Conservation (phyloP, 2,329 filamentous ascomycete species). For the Verticillium isaacii region DNA sequence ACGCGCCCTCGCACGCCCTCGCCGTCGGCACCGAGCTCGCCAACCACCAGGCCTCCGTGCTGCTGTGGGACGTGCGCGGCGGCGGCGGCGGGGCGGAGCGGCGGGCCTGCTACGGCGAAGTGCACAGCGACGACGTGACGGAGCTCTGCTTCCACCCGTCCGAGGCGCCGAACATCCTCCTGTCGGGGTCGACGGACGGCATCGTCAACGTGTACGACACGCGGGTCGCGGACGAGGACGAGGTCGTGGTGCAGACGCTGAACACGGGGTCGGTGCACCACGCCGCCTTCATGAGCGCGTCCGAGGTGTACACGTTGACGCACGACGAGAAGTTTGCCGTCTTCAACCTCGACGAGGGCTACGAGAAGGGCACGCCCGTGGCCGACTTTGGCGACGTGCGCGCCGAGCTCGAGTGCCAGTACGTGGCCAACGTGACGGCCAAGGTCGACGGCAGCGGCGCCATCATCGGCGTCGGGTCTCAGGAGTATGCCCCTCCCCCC, state of each 20-base stretch:
- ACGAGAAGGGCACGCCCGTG: constrained; percentile 52
- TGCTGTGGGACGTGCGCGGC: constrained; percentile 58
- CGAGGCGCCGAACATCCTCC: constrained; percentile 50
- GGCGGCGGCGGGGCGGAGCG: constrained; percentile 39
- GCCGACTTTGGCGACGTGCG: constrained; percentile 66
- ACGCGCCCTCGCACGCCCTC: constrained; percentile 50
- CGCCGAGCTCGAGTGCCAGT: constrained; percentile 62
- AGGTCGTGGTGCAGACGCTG: constrained; percentile 71
- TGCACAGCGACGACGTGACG: constrained; percentile 65
- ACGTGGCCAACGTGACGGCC: constrained; percentile 62
- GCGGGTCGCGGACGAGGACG: constrained; percentile 67
- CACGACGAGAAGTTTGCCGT: constrained; percentile 75
- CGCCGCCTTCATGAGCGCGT: constrained; percentile 63
- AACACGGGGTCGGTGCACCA: constrained; percentile 73
- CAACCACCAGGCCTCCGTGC: constrained; percentile 56
- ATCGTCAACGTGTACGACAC: constrained; percentile 75
- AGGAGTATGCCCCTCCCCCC: constrained; percentile 49
- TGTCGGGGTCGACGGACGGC: constrained; percentile 77
- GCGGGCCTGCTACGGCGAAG: constrained; percentile 54
- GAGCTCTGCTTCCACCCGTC: constrained; percentile 57
- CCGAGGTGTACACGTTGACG: constrained; percentile 66
- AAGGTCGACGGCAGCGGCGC: constrained; percentile 55
- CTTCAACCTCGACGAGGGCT: constrained; percentile 62
- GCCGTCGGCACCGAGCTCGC: constrained; percentile 71
- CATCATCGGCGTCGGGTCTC: constrained; percentile 60